phyloP scores from a whole-genome alignment of 140 eudicot species.

The Cichorium intybus region DNA sequence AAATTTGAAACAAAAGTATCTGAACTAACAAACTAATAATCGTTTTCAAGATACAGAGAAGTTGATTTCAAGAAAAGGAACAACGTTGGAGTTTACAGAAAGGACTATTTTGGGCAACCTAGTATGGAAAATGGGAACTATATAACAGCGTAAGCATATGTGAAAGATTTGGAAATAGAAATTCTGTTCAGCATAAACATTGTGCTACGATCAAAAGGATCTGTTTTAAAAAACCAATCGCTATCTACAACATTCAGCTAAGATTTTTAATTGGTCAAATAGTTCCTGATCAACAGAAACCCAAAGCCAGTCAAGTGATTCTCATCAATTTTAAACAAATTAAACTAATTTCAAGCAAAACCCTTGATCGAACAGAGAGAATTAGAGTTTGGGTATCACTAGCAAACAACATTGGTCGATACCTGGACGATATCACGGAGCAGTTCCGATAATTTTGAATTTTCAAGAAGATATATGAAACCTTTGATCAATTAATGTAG shows the following conservation, averaged over 20 bases:
- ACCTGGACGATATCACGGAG: neutral
- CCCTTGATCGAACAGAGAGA: neutral
- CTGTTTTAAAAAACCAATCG: neutral
- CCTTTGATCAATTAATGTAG: slow-evolving; percentile 16
- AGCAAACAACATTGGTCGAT: slow-evolving; percentile 16
- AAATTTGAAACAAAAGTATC: neutral
- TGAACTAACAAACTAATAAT: too few relatives aligned
- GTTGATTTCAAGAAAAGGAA: slow-evolving; percentile 5
- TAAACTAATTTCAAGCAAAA: slow-evolving; percentile 4
- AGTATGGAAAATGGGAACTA: slow-evolving; percentile 4
- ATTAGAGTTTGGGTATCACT: slow-evolving; percentile 3
- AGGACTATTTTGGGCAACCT: neutral
- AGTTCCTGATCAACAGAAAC: slow-evolving; percentile 19
- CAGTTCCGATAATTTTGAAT: slow-evolving; percentile 3
- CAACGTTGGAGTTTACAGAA: neutral
- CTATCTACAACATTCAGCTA: slow-evolving; percentile 12
- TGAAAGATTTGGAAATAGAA: neutral
- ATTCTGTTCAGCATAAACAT: neutral
- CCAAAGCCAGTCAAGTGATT: slow-evolving; percentile 11
- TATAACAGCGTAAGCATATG: neutral
- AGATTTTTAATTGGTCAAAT: neutral
- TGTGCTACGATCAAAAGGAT: neutral
- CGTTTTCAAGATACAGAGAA: too few relatives aligned
- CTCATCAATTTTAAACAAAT: slow-evolving; percentile 4
- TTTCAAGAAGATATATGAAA: neutral